Evolutionary conservation across 306 rosid species (phyloP).

Genomic region (Senna siamea): DNA sequence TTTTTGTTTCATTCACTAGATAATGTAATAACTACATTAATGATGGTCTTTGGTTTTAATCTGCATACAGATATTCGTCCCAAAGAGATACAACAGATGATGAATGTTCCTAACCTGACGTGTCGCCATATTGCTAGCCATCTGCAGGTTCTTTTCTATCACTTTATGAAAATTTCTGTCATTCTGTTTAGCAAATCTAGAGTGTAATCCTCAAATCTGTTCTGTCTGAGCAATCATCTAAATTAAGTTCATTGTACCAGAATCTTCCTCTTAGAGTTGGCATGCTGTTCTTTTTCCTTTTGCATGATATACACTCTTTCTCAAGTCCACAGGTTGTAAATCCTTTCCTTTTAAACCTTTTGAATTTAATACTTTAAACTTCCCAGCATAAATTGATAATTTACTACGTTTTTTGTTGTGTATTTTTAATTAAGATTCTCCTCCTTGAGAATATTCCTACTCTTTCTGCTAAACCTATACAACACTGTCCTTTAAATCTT

Average conservation of each 20-base stretch:
- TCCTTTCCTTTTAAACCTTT: background rate
- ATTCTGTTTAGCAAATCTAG: no score
- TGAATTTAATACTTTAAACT: background rate
- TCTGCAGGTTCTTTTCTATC: constrained; percentile 50
- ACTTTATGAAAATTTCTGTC: no score
- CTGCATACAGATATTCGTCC: constrained; percentile 47
- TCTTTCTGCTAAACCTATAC: background rate
- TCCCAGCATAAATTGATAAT: background rate
- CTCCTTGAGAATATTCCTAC: background rate
- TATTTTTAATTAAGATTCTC: background rate
- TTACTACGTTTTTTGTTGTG: background rate
- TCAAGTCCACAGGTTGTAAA: background rate
- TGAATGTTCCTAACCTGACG: constrained; percentile 47
- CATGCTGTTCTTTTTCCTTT: background rate
- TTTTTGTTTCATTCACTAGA: background rate
- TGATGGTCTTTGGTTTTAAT: background rate
- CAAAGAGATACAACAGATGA: constrained; percentile 35
- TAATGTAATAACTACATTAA: background rate
- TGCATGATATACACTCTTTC: background rate
- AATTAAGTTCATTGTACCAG: no score
- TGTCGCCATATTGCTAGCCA: constrained; percentile 53
- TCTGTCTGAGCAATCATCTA: no score
- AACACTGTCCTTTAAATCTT: background rate
- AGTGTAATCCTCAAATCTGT: no score
- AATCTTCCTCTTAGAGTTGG: no score